Conservation (phyloP, 2,329 filamentous ascomycete species). For the Didymella glomerata region DNA sequence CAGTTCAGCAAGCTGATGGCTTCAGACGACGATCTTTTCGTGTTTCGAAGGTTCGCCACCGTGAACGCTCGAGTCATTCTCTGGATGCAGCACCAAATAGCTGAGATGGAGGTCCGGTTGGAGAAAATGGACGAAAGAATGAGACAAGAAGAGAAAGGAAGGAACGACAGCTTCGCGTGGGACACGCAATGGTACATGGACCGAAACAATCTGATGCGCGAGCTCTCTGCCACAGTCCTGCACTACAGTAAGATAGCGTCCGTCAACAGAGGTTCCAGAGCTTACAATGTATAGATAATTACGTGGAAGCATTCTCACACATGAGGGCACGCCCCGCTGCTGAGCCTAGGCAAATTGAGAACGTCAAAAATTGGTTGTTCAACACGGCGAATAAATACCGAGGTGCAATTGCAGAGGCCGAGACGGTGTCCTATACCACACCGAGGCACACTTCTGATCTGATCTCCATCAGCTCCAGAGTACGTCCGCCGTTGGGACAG, state of each 20-base stretch:
- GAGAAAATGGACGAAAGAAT: slow-evolving; percentile 17
- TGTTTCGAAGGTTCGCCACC: slow-evolving; percentile 38
- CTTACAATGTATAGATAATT: slow-evolving; percentile 24
- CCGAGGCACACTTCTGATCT: slow-evolving; percentile 22
- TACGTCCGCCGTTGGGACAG: slow-evolving; percentile 20
- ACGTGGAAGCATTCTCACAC: slow-evolving; percentile 31
- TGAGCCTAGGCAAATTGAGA: slow-evolving; percentile 24
- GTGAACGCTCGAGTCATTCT: slow-evolving; percentile 38
- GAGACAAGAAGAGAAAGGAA: too few relatives aligned
- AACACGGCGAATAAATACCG: too few relatives aligned
- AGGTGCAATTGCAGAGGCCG: too few relatives aligned
- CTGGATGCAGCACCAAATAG: slow-evolving; percentile 36
- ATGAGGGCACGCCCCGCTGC: slow-evolving; percentile 25
- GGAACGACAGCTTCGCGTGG: slow-evolving; percentile 29
- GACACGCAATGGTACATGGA: slow-evolving; percentile 21
- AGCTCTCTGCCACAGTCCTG: slow-evolving; percentile 24
- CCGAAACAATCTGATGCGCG: slow-evolving; percentile 25
- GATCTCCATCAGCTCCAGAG: slow-evolving; percentile 29
- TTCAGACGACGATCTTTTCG: slow-evolving; percentile 43
- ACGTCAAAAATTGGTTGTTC: slow-evolving; percentile 25
- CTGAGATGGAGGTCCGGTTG: slow-evolving; percentile 24
- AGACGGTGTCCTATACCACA: neutral
- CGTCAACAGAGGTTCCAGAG: too few relatives aligned
- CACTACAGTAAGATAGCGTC: slow-evolving; percentile 31
- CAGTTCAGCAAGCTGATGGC: slow-evolving; percentile 41